These are phyloP conservation scores for Mucor racemosus DNA, from an alignment of 371 early-diverging fungal species.

Conservation along the genomic window DNA sequence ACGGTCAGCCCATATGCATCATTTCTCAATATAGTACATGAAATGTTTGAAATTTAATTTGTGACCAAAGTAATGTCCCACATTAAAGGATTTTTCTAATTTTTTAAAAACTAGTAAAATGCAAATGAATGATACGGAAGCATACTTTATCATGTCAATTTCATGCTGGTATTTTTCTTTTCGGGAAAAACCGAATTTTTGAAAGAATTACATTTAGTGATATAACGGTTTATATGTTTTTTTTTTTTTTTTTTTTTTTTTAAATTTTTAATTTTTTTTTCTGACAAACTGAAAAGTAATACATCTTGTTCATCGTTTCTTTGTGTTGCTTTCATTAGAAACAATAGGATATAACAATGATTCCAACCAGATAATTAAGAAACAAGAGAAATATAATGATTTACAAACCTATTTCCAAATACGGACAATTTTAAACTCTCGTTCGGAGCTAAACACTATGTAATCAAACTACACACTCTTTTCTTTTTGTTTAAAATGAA, in stretches of 20 bases:
- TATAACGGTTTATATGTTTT: too few species aligned
- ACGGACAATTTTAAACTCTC: not conserved
- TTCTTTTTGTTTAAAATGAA: conserved; percentile 1
- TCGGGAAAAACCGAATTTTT: not conserved
- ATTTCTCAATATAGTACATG: not conserved
- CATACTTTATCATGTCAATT: not conserved
- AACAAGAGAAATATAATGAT: not conserved
- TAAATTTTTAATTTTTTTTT: too few species aligned
- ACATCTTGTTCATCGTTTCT: too few species aligned
- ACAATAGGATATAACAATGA: too few species aligned
- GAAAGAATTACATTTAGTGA: not conserved
- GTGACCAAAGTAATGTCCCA: not conserved
- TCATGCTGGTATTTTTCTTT: not conserved
- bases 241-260: too few species aligned
- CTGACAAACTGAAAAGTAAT: too few species aligned
- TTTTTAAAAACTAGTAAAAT: not conserved
- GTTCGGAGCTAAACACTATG: not conserved
- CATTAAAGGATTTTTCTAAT: not conserved
- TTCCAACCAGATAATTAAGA: too few species aligned
- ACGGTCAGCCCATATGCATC: not conserved
- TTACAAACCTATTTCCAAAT: not conserved
- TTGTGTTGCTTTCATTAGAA: too few species aligned
- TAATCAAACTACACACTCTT: not conserved
- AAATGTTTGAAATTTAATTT: not conserved
- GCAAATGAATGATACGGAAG: not conserved